phyloP scores from a whole-genome alignment of 2,329 filamentous ascomycete species.

The Curvularia sp. region DNA sequence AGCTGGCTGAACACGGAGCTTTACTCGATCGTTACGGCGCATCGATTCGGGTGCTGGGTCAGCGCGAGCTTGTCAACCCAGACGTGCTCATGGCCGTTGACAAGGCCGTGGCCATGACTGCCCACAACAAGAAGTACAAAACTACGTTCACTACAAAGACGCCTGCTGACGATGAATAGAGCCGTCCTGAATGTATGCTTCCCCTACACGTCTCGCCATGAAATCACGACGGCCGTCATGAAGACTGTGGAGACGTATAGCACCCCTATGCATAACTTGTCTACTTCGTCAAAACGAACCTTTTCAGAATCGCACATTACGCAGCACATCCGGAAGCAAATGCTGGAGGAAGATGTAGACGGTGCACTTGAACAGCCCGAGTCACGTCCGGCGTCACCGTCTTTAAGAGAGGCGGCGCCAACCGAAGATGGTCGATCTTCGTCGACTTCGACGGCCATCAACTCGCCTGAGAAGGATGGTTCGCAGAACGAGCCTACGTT shows the following conservation, averaged over 20 bases:
- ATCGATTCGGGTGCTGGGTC: slow-evolving; percentile 82
- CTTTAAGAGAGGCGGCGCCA: slow-evolving; percentile 47
- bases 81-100: slow-evolving; percentile 92
- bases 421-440: slow-evolving; percentile 43
- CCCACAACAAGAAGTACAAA: slow-evolving; percentile 79
- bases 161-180: slow-evolving; percentile 41
- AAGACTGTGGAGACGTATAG: slow-evolving; percentile 88
- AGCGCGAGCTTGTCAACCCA: slow-evolving; percentile 80
- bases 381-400: slow-evolving; percentile 41
- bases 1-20: slow-evolving; percentile 91
- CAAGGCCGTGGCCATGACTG: slow-evolving; percentile 83
- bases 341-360: slow-evolving; percentile 52
- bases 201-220: slow-evolving; percentile 93
- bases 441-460: slow-evolving; percentile 51
- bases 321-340: slow-evolving; percentile 73
- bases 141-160: neutral
- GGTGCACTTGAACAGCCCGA: slow-evolving; percentile 35
- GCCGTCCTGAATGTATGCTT: slow-evolving; percentile 93
- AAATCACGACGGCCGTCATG: slow-evolving; percentile 90
- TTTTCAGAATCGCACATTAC: slow-evolving; percentile 90
- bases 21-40: slow-evolving; percentile 92
- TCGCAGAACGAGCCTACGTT: slow-evolving; percentile 28
- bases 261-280: slow-evolving; percentile 66
- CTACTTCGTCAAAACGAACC: slow-evolving; percentile 64
- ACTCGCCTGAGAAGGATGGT: slow-evolving; percentile 45